Conservation (phyloP, 2,329 filamentous ascomycete species). For the Neoascochyta sp. region DNA sequence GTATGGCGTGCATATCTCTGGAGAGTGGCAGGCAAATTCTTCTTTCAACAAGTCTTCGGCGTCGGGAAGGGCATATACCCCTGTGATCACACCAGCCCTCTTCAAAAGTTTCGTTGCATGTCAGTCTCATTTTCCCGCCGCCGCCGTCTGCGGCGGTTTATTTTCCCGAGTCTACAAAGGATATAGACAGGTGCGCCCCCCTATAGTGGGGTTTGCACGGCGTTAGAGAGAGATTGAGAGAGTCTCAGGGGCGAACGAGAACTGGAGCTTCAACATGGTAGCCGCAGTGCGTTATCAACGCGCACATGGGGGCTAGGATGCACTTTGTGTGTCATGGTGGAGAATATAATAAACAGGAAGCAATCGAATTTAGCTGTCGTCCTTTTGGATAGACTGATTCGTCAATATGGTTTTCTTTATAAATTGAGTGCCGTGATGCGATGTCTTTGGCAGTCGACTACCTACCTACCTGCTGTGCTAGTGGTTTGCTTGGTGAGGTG, state of each 20-base stretch:
- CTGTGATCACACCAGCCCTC: slow-evolving; percentile 30
- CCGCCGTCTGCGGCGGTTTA: no score
- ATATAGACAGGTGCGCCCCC: slow-evolving; percentile 14
- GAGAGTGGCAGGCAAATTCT: slow-evolving; percentile 28
- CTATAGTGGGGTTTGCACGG: slow-evolving; percentile 16
- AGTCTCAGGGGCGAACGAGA: no score
- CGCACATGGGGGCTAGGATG: slow-evolving; percentile 18
- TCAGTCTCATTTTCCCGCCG: slow-evolving; percentile 19
- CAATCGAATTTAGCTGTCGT: slow-evolving; percentile 6
- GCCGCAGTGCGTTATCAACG: slow-evolving; percentile 28
- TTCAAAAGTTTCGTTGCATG: slow-evolving; percentile 33
- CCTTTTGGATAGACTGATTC: no score
- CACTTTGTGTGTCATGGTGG: slow-evolving; percentile 8
- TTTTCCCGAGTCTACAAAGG: slow-evolving; percentile 26
- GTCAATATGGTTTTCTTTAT: no score
- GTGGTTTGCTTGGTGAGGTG: no score
- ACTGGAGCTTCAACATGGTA: slow-evolving; percentile 26
- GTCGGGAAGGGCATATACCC: slow-evolving; percentile 36
- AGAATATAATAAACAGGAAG: slow-evolving; percentile 2
- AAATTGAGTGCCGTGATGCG: no score
- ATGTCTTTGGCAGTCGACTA: no score
- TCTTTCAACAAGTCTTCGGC: slow-evolving; percentile 43
- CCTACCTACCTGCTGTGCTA: no score
- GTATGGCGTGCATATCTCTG: slow-evolving; percentile 39
- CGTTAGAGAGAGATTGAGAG: slow-evolving; percentile 14